Conservation (phyloP, 495 filamentous ascomycete species). For the Rostrohypoxylon terebratum region DNA sequence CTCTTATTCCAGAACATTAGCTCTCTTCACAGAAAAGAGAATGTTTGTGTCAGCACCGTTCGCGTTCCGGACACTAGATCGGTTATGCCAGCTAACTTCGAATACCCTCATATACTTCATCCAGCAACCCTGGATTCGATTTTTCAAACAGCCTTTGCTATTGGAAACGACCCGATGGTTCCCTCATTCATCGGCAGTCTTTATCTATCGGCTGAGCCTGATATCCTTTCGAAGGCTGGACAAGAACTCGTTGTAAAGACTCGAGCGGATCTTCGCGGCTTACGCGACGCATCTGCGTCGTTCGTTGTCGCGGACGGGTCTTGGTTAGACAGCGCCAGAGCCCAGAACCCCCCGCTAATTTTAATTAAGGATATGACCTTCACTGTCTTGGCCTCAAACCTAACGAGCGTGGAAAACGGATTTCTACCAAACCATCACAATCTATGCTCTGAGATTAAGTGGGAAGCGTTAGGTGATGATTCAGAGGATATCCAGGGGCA, state of each 20-base stretch:
- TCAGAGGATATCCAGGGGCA: background rate
- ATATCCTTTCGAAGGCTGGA: constrained; percentile 16
- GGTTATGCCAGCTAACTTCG: constrained; percentile 57
- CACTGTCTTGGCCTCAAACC: constrained; percentile 17
- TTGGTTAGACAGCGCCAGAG: constrained; percentile 16
- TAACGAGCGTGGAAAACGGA: constrained; percentile 8
- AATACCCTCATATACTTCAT: constrained; percentile 57
- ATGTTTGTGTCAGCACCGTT: constrained; percentile 32
- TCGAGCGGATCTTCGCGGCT: constrained; percentile 16
- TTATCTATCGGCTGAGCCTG: constrained; percentile 29
- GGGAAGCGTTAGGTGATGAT: constrained; percentile 42
- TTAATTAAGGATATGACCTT: constrained; percentile 39
- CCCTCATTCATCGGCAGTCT: constrained; percentile 42
- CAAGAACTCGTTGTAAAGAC: constrained; percentile 23
- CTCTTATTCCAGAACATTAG: constrained; percentile 56
- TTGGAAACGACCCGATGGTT: constrained; percentile 41
- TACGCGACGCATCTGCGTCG: constrained; percentile 29
- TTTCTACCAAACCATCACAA: constrained; percentile 51
- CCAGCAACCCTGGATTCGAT: constrained; percentile 55
- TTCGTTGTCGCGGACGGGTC: constrained; percentile 31
- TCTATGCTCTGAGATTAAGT: constrained; percentile 48
- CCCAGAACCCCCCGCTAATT: constrained; percentile 11
- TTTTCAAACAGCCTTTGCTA: constrained; percentile 45
- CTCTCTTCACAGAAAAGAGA: constrained; percentile 25
- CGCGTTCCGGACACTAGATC: constrained; percentile 54